Evolutionary conservation across 83 land plant species (phyloP).

Genomic region (Picea mariana): DNA sequence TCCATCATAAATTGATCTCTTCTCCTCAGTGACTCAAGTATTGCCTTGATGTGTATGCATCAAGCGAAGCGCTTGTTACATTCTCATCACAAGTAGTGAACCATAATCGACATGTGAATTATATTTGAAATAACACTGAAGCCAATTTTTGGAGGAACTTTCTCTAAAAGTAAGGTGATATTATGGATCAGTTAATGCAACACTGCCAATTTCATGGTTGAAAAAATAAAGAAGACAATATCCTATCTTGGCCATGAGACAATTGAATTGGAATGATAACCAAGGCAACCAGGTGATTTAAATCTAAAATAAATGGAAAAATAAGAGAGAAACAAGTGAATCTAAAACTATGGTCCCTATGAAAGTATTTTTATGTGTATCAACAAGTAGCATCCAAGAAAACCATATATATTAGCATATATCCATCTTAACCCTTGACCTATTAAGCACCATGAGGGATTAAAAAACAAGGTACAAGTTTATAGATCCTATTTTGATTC

Average conservation of each 20-base stretch:
- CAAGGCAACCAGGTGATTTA: neutral
- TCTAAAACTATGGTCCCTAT: no score
- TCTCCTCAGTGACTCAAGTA: slow-evolving; percentile 75
- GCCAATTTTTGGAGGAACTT: no score
- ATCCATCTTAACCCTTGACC: no score
- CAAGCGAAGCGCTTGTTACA: slow-evolving; percentile 2
- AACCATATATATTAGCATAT: no score
- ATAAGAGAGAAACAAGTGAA: no score
- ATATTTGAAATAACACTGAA: no score
- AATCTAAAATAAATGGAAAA: no score
- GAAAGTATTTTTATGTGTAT: no score
- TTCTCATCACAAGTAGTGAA: neutral
- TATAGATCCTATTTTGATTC: no score
- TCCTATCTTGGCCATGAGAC: neutral
- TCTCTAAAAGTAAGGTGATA: neutral
- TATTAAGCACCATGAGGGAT: no score
- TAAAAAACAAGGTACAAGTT: no score
- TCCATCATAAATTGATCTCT: slow-evolving; percentile 93
- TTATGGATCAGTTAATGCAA: neutral
- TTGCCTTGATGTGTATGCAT: slow-evolving; percentile 61
- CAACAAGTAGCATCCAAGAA: no score
- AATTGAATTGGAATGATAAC: neutral
- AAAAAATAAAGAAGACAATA: neutral
- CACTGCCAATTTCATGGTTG: neutral
- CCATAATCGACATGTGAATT: neutral